Conservation (phyloP, 176 grass and related monocot genomes). For the Eragrostis nindensis region DNA sequence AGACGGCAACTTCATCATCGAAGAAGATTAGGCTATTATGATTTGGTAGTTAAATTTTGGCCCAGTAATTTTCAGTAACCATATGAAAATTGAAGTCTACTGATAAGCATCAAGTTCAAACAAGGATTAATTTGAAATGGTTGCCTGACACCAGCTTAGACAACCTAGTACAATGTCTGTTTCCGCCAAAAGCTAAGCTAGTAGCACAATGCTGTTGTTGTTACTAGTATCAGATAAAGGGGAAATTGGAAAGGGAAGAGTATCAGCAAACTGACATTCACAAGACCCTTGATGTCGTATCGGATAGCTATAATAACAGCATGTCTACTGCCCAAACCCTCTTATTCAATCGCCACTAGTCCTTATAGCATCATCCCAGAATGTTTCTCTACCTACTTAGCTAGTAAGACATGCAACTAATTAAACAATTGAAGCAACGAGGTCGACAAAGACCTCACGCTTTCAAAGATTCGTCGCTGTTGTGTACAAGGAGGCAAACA, state of each 20-base stretch:
- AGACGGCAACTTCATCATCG: too few species aligned
- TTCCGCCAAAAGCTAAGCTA: too few species aligned
- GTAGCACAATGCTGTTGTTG: neutral
- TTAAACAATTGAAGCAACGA: neutral
- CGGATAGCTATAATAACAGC: neutral
- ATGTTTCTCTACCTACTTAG: neutral
- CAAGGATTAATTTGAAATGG: neutral
- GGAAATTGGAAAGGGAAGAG: neutral
- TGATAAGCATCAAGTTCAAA: too few species aligned
- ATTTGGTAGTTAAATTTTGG: too few species aligned
- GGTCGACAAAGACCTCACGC: neutral
- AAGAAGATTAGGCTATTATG: too few species aligned
- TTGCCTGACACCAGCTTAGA: neutral
- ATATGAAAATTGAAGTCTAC: too few species aligned
- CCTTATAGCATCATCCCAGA: too few species aligned
- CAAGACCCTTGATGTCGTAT: neutral
- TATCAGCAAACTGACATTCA: neutral
- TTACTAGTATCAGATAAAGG: neutral
- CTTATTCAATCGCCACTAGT: neutral
- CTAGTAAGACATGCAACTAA: neutral
- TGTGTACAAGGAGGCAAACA: neutral
- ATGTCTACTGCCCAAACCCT: too few species aligned
- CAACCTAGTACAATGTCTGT: too few species aligned
- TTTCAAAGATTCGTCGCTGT: neutral
- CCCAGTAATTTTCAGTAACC: too few species aligned